Base-by-base conservation (phyloP, 176 grass and related monocot species). In the maize (Zea mays) region DNA sequence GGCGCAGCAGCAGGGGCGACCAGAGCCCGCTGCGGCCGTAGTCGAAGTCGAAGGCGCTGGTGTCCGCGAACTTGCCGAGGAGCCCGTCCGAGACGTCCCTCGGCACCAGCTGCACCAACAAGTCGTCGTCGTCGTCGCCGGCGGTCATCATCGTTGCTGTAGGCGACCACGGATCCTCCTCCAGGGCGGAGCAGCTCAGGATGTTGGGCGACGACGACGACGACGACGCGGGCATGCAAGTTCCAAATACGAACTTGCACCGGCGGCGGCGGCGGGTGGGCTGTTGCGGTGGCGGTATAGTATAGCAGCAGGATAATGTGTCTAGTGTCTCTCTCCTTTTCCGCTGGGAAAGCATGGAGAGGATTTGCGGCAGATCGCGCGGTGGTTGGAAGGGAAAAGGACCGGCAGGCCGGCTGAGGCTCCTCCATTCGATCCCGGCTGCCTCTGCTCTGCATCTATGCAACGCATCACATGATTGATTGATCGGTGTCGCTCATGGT, bases 11-110 rank as follows among this genome's bases (percentile, higher is more conserved):
- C 59, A 81, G 93, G 43, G 93, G 90, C 83, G 93, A 97, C 90
- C 93, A 97, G 49, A 97, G 83, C 21, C 86, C 56, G 78, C 93
- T 97, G 44, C 77, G 79, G 62, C 81, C 84, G 78, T 97, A 97
- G 49, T 97, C 90, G 68, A 97, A 97, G 76, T 91, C 88, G 75
- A 93, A 93, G 66, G 90, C 90, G 69, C 88, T 86, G 62, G 80
- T 86, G 86, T 97, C 93, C 2, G 88, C 81, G 66, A 91, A 97
- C 85, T 97, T 97, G 81, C 74, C 77, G 0, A 93, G 84, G 2
- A 97, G 86, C 42, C 39, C 85, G 35, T 97, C 81, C 3, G 90
- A 93, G 14, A 93, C 91, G 4, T 78, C 81, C 58, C 82, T 69
- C 8, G 93, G 51, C n/a, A 97, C 90, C 67, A 97, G 17, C 74